These are phyloP conservation scores for Penicillium crystallinum DNA, from an alignment of 495 filamentous ascomycete species.

Conservation along the genomic window DNA sequence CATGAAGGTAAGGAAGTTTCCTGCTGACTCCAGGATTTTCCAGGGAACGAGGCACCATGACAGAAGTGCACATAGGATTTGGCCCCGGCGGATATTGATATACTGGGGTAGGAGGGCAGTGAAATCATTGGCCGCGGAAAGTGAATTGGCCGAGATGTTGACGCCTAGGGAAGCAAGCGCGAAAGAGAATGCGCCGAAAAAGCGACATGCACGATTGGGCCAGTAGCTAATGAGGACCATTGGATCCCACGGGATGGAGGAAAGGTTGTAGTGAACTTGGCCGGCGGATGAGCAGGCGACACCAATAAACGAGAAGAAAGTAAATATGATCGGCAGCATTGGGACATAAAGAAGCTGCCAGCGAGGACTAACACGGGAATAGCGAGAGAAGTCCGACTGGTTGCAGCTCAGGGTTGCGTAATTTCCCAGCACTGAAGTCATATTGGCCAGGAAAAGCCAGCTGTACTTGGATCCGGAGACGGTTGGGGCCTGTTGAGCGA, in stretches of 20 bases:
- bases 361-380: slow-evolving; percentile 37
- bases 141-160: slow-evolving; percentile 62
- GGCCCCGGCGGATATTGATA: slow-evolving; percentile 60
- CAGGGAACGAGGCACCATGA: slow-evolving; percentile 60
- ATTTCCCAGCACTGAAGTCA: slow-evolving; percentile 43
- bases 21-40: slow-evolving; percentile 57
- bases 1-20: slow-evolving; percentile 58
- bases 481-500: slow-evolving; percentile 25
- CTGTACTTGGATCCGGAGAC: slow-evolving; percentile 35
- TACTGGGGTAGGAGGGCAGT: slow-evolving; percentile 53
- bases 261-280: slow-evolving; percentile 33
- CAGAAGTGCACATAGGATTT: slow-evolving; percentile 53
- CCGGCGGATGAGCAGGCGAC: slow-evolving; percentile 44
- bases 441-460: slow-evolving; percentile 41
- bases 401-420: slow-evolving; percentile 41
- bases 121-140: slow-evolving; percentile 62
- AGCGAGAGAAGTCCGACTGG: slow-evolving; percentile 46
- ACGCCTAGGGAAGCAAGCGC: slow-evolving; percentile 44
- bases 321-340: slow-evolving; percentile 45
- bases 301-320: slow-evolving; percentile 47
- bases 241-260: slow-evolving; percentile 42
- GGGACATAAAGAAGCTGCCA: slow-evolving; percentile 47
- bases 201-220: slow-evolving; percentile 48
- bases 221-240: slow-evolving; percentile 38
- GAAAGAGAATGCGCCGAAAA: slow-evolving; percentile 45